Conservation (phyloP, 2,329 filamentous ascomycete genomes). For the Alternaria conjuncta region DNA sequence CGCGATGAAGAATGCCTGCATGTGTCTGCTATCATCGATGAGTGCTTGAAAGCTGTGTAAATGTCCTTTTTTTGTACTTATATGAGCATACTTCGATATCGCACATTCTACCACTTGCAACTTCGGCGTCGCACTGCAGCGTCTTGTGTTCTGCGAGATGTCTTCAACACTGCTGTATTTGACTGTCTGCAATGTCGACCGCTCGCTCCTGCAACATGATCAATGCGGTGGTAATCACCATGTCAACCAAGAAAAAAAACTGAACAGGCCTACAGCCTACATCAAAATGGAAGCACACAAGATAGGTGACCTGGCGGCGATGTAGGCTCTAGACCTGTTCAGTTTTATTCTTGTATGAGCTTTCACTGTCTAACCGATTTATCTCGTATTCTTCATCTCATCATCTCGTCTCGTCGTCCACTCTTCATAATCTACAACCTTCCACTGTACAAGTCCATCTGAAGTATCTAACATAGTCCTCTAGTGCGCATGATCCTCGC, state of each 20-base stretch:
- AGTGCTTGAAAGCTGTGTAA: not conserved
- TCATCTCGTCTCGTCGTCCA: not conserved
- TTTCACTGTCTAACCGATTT: not conserved
- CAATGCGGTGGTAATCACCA: not conserved
- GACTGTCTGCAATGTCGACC: not conserved
- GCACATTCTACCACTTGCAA: not conserved
- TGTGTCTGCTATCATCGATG: not conserved
- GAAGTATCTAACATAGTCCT: not conserved
- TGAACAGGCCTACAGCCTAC: not conserved
- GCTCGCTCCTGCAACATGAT: not conserved
- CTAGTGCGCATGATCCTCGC: constrained; percentile 32
- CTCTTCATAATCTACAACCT: not conserved
- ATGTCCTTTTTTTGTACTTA: not conserved
- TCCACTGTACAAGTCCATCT: not conserved
- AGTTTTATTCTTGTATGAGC: not conserved
- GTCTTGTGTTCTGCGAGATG: not conserved
- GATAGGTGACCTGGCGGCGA: not conserved
- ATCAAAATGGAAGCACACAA: not conserved
- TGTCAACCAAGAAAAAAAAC: not conserved
- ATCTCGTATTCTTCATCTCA: not conserved
- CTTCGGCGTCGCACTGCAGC: not conserved
- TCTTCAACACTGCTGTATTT: not conserved
- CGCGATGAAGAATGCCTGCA: constrained; percentile 11
- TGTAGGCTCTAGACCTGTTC: not conserved
- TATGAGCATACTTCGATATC: not conserved